Evolutionary conservation across 2,329 filamentous ascomycete genomes (phyloP).

Genomic region (Penicillium aurantiogriseum): DNA sequence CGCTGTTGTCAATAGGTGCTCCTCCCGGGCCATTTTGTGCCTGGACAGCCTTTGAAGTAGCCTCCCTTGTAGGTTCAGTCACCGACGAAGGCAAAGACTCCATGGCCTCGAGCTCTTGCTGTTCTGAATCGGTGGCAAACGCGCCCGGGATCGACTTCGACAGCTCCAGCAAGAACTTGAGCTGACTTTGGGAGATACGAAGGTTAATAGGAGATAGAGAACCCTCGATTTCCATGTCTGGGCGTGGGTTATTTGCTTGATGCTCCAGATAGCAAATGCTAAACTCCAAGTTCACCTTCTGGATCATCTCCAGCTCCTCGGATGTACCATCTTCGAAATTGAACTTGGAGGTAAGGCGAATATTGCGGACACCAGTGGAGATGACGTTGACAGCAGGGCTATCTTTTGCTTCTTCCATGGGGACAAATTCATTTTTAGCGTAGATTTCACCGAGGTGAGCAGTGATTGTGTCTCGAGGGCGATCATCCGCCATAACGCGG

Average conservation of each 20-base stretch:
- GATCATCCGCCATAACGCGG: conserved; percentile 67
- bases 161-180: conserved; percentile 84
- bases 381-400: conserved; percentile 83
- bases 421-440: conserved; percentile 86
- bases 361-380: conserved; percentile 85
- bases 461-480: conserved; percentile 76
- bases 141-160: conserved; percentile 84
- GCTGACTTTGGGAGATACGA: conserved; percentile 81
- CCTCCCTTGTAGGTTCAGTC: conserved; percentile 49
- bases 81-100: conserved; percentile 65
- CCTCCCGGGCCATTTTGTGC: conserved; percentile 49
- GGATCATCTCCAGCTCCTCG: conserved; percentile 93
- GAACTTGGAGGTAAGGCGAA: conserved; percentile 84
- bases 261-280: conserved; percentile 91
- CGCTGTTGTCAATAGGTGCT: conserved; percentile 60
- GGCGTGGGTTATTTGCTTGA: conserved; percentile 69
- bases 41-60: conserved; percentile 52
- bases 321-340: conserved; percentile 69
- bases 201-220: conserved; percentile 92
- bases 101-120: conserved; percentile 70
- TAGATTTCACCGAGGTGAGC: conserved; percentile 97
- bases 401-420: conserved; percentile 72
- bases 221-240: conserved; percentile 88
- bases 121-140: conserved; percentile 72
- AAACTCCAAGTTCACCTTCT: conserved; percentile 93